Evolutionary conservation across 495 filamentous ascomycete species (phyloP).

Genomic region (Penicillium argentinense): DNA sequence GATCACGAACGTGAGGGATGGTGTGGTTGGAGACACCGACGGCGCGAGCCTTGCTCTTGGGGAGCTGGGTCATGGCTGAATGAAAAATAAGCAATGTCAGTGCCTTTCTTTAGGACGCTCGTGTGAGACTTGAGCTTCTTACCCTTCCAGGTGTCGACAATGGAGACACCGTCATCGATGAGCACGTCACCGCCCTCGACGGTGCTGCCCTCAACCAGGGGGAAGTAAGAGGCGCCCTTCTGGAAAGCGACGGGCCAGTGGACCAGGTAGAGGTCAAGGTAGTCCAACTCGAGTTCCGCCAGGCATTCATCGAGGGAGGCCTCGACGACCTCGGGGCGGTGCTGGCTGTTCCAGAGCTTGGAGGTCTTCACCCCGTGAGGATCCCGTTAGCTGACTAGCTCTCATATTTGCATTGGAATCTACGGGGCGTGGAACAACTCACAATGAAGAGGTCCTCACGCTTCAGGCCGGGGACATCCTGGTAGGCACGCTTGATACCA

Average conservation of each 20-base stretch:
- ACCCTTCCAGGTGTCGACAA: constrained; percentile 53
- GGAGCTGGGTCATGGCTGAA: constrained; percentile 49
- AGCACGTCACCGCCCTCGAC: constrained; percentile 40
- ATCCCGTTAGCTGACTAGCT: too few relatives aligned
- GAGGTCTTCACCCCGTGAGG: too few relatives aligned
- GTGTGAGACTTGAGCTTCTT: too few relatives aligned
- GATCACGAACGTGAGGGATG: constrained; percentile 39
- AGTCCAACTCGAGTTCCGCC: constrained; percentile 48
- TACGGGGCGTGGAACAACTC: constrained; percentile 4
- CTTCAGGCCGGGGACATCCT: constrained; percentile 49
- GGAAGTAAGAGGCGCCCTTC: constrained; percentile 44
- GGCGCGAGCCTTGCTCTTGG: constrained; percentile 50
- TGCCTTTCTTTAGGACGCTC: too few relatives aligned
- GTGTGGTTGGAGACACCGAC: constrained; percentile 54
- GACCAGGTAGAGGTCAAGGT: constrained; percentile 54
- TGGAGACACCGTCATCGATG: constrained; percentile 48
- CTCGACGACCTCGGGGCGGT: constrained; percentile 47
- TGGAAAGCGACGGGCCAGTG: constrained; percentile 53
- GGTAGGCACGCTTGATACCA: constrained; percentile 47
- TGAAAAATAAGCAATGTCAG: constrained; percentile 1
- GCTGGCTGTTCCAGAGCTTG: constrained; percentile 53
- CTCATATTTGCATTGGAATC: not conserved
- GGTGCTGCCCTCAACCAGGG: constrained; percentile 35
- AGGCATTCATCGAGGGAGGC: constrained; percentile 47
- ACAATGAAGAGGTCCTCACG: constrained; percentile 52